Evolutionary conservation across 352 stramenopile species (phyloP).

Genomic region (Nothophytophthora sp.): DNA sequence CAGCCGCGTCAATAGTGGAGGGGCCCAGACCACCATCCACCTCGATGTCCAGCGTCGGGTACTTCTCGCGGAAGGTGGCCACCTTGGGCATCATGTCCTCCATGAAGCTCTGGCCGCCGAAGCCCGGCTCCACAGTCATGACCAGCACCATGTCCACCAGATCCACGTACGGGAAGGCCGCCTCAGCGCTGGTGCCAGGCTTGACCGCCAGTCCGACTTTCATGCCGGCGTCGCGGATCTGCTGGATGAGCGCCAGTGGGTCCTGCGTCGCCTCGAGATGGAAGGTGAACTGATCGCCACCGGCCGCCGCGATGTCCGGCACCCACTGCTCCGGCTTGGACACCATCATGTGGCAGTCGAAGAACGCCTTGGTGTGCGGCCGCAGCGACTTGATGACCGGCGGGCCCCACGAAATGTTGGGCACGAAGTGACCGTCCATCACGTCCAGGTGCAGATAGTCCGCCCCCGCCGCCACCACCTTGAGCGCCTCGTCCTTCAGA

Average conservation of each 20-base stretch:
- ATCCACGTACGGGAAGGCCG: slow-evolving; percentile 81
- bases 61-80: slow-evolving; percentile 84
- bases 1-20: slow-evolving; percentile 93
- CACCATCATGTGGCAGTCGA: slow-evolving; percentile 99
- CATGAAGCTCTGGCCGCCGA: slow-evolving; percentile 98
- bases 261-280: slow-evolving; percentile 90
- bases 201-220: slow-evolving; percentile 96
- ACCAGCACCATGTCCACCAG: slow-evolving; percentile 96
- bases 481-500: slow-evolving; percentile 90
- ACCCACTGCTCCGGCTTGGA: slow-evolving; percentile 96
- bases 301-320: slow-evolving; percentile 93
- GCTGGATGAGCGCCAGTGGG: slow-evolving; percentile 76
- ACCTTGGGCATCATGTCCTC: slow-evolving; percentile 96
- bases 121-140: slow-evolving; percentile 99
- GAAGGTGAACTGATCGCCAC: slow-evolving; percentile 96
- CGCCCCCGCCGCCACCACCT: slow-evolving; percentile 89
- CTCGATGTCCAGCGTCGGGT: slow-evolving; percentile 96
- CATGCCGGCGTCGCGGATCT: slow-evolving; percentile 91
- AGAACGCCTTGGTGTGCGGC: slow-evolving; percentile 87
- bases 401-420: slow-evolving; percentile 96
- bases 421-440: slow-evolving; percentile 99
- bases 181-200: slow-evolving; percentile 91
- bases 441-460: slow-evolving; percentile 98
- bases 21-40: slow-evolving; percentile 96
- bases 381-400: slow-evolving; percentile 95